These are phyloP conservation scores for Aquanectria penicillioides DNA, from an alignment of 2,329 filamentous ascomycete genomes.

Conservation along the genomic window DNA sequence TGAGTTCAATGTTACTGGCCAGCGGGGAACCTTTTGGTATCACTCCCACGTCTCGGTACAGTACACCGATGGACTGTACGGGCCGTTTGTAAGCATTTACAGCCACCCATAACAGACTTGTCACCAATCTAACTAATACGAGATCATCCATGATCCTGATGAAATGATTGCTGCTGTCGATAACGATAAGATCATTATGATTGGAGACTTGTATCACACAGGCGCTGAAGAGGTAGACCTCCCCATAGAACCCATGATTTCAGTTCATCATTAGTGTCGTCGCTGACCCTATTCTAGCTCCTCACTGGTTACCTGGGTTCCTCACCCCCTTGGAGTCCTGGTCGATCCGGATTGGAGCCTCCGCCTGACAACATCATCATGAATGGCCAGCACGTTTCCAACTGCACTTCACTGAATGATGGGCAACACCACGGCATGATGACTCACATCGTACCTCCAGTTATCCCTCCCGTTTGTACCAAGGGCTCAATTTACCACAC, in stretches of 20 bases:
- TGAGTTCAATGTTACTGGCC: constrained; percentile 42
- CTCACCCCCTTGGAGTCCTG: constrained; percentile 43
- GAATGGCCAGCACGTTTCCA: constrained; percentile 51
- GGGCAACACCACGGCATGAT: background rate
- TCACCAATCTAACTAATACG: background rate
- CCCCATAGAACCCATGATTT: no score
- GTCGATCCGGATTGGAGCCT: constrained; percentile 51
- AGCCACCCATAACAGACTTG: no score
- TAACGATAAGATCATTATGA: constrained; percentile 51
- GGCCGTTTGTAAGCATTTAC: constrained; percentile 41
- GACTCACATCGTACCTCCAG: background rate
- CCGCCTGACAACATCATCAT: constrained; percentile 52
- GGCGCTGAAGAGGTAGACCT: constrained; percentile 45
- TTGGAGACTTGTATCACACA: constrained; percentile 51
- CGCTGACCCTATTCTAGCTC: constrained; percentile 38
- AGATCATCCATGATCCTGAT: constrained; percentile 50
- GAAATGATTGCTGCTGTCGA: constrained; percentile 48
- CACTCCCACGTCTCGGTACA: constrained; percentile 43
- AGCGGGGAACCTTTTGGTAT: constrained; percentile 23
- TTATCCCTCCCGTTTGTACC: background rate
- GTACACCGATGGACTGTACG: constrained; percentile 65
- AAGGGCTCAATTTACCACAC: constrained; percentile 47
- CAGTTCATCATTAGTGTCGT: background rate
- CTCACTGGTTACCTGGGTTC: constrained; percentile 44
- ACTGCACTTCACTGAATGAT: constrained; percentile 43